Percentiles rank a stretch among this genome's conserved stretches.
Evolutionary conservation across 495 filamentous ascomycete species (phyloP).

Genomic region (Aspergillus baeticus): DNA sequence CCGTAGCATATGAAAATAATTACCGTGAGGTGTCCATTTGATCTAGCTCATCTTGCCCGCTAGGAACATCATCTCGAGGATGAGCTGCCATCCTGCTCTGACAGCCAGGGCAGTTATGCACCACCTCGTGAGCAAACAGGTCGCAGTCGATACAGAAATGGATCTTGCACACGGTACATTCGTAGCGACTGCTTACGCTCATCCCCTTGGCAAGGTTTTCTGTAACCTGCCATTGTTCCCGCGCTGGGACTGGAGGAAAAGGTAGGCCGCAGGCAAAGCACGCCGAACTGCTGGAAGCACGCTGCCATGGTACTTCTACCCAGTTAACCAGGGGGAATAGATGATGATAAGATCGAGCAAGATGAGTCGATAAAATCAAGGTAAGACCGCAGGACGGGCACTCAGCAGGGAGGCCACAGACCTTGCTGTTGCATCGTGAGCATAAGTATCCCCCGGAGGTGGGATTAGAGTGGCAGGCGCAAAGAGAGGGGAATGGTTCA

Average conservation of each 20-base stretch:
- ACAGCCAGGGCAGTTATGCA: slow-evolving; percentile 96
- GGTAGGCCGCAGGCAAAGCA: slow-evolving; percentile 52
- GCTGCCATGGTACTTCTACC: slow-evolving; percentile 82
- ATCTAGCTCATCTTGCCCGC: slow-evolving; percentile 12
- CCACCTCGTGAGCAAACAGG: slow-evolving; percentile 85
- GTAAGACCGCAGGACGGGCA: slow-evolving; percentile 90
- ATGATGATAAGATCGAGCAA: slow-evolving; percentile 94
- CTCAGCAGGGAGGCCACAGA: slow-evolving; percentile 87
- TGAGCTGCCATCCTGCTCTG: slow-evolving; percentile 53
- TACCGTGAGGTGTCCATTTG: slow-evolving; percentile 37
- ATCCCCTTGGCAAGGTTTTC: slow-evolving; percentile 56
- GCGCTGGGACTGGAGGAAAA: slow-evolving; percentile 50
- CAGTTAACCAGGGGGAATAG: slow-evolving; percentile 90
- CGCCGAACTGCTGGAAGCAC: slow-evolving; percentile 48
- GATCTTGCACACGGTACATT: slow-evolving; percentile 76
- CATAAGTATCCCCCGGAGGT: slow-evolving; percentile 88
- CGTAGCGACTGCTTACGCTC: slow-evolving; percentile 84
- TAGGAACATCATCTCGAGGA: slow-evolving; percentile 7
- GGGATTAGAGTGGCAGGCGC: slow-evolving; percentile 86
- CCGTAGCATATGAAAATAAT: background rate
- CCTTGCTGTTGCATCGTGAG: slow-evolving; percentile 83
- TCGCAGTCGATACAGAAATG: slow-evolving; percentile 99
- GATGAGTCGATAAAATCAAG: slow-evolving; percentile 92
- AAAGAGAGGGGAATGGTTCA: slow-evolving; percentile 70
- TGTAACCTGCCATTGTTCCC: slow-evolving; percentile 34